Percentiles rank a stretch among this genome's conserved stretches.
phyloP scores from a whole-genome alignment of 371 early-diverging fungal genomes.

The Chytridium lagenaria region DNA sequence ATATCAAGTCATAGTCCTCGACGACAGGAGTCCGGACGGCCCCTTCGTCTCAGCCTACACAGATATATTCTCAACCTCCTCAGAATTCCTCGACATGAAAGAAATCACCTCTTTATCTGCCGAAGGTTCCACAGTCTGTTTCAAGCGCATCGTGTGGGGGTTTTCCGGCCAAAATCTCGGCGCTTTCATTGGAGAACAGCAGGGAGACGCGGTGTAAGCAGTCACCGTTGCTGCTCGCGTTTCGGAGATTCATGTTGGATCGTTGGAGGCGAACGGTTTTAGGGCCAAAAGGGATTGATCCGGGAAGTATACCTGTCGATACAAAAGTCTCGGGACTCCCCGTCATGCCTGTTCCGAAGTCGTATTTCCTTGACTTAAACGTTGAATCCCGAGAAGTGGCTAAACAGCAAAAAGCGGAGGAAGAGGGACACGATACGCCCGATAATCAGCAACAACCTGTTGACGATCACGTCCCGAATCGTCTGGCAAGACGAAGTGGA shows the following conservation, averaged over 20 bases:
- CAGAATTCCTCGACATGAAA: background rate
- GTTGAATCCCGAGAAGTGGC: background rate
- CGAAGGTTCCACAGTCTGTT: background rate
- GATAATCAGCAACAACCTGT: background rate
- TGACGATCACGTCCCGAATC: background rate
- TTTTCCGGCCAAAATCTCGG: background rate
- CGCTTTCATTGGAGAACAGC: constrained; percentile 17
- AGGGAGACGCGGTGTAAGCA: background rate
- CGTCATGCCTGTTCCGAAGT: background rate
- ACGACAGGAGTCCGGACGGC: constrained; percentile 28
- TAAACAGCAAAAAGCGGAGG: background rate
- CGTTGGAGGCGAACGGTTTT: constrained; percentile 15
- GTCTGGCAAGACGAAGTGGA: background rate
- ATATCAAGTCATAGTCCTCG: constrained; percentile 26
- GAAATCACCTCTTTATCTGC: background rate
- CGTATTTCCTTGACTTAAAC: background rate
- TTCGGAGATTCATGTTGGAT: constrained; percentile 28
- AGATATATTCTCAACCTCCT: background rate
- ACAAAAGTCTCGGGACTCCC: constrained; percentile 4
- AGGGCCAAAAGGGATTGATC: constrained; percentile 3
- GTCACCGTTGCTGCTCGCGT: constrained; percentile 20
- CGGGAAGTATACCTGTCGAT: constrained; percentile 9
- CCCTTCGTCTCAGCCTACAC: constrained; percentile 17
- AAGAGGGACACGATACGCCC: too few species aligned
- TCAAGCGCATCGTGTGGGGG: background rate